These are phyloP conservation scores for Pseudocercospora eumusae DNA, from an alignment of 2,329 filamentous ascomycete species.

Conservation along the genomic window DNA sequence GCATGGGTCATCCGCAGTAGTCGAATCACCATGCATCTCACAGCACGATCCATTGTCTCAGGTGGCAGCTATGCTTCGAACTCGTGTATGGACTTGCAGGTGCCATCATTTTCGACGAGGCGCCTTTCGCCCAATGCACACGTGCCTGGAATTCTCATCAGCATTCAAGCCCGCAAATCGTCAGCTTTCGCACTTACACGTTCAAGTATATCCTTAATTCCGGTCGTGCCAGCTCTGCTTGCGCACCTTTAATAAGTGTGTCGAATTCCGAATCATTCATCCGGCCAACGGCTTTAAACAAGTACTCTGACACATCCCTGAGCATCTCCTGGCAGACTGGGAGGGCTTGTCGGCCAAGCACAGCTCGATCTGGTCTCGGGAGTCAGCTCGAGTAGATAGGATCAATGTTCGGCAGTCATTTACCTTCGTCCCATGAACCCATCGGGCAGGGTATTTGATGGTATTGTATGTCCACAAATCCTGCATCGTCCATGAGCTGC, in stretches of 20 bases:
- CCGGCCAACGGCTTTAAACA: constrained; percentile 19
- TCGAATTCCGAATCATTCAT: constrained; percentile 23
- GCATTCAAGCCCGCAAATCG: neutral
- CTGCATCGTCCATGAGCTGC: constrained; percentile 24
- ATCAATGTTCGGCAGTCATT: neutral
- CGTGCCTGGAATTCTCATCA: constrained; percentile 7
- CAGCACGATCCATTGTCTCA: neutral
- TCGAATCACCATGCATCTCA: neutral
- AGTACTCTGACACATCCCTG: constrained; percentile 25
- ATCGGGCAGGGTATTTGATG: constrained; percentile 12
- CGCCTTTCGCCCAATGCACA: constrained; percentile 7
- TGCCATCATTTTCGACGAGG: neutral
- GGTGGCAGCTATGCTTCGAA: neutral
- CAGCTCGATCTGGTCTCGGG: constrained; percentile 1
- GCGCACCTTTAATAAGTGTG: constrained; percentile 24
- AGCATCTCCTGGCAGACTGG: constrained; percentile 19
- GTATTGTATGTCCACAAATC: constrained; percentile 24
- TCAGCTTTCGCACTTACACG: constrained; percentile 18
- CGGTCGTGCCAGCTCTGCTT: constrained; percentile 20
- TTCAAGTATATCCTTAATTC: constrained; percentile 28
- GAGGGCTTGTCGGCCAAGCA: constrained; percentile 7
- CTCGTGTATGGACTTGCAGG: neutral
- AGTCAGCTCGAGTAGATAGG: constrained; percentile 7
- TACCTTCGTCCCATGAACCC: constrained; percentile 15
- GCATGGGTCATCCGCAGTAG: neutral